Conservation (phyloP, 306 rosid species). For the Glycine latifolia region DNA sequence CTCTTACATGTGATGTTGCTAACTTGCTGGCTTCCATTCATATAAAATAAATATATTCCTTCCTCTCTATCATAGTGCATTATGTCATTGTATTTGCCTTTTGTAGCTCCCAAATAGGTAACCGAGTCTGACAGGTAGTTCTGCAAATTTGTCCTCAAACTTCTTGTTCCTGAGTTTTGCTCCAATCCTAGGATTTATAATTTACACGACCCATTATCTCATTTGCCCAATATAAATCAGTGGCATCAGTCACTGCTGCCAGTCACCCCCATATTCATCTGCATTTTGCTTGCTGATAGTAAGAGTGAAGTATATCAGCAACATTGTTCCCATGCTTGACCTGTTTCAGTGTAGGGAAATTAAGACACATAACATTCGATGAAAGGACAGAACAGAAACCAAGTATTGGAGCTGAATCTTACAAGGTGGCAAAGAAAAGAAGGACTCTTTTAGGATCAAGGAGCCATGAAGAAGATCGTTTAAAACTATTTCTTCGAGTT, state of each 20-base stretch:
- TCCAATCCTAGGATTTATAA: slow-evolving; percentile 26
- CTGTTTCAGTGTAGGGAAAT: slow-evolving; percentile 52
- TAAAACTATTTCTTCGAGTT: slow-evolving; percentile 73
- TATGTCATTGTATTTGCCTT: slow-evolving; percentile 55
- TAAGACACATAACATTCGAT: neutral
- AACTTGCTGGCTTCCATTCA: slow-evolving; percentile 42
- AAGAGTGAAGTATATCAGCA: slow-evolving; percentile 85
- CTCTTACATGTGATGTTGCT: slow-evolving; percentile 41
- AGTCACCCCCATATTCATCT: slow-evolving; percentile 61
- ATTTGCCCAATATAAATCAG: neutral
- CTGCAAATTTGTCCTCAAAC: slow-evolving; percentile 18
- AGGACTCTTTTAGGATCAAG: slow-evolving; percentile 88
- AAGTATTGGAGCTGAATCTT: slow-evolving; percentile 44
- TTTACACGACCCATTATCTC: slow-evolving; percentile 23
- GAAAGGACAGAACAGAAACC: neutral
- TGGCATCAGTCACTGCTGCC: slow-evolving; percentile 50
- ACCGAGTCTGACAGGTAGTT: slow-evolving; percentile 46
- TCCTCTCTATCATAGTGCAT: slow-evolving; percentile 49
- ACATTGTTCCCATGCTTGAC: slow-evolving; percentile 90
- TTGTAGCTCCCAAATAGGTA: slow-evolving; percentile 39
- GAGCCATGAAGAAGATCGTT: slow-evolving; percentile 66
- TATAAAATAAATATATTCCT: slow-evolving; percentile 59
- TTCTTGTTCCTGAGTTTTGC: slow-evolving; percentile 7
- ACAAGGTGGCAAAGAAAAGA: slow-evolving; percentile 90
- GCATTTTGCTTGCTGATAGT: slow-evolving; percentile 61